phyloP scores from a whole-genome alignment of 495 filamentous ascomycete genomes.

The Friedmanniomyces endolithicus region DNA sequence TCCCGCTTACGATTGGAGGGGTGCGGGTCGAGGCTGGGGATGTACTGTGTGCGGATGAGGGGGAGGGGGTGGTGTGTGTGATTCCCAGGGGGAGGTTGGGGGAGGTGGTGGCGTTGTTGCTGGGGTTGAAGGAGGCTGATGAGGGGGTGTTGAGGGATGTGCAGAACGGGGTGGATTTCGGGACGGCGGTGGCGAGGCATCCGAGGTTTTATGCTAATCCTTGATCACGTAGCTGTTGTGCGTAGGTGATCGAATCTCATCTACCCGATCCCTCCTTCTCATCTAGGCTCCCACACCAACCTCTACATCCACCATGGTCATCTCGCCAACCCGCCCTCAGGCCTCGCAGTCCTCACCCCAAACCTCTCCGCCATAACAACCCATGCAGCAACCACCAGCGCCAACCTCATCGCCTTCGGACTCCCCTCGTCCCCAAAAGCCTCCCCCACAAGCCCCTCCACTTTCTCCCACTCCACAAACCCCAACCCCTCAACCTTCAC shows the following conservation, averaged over 20 bases:
- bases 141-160: slow-evolving; percentile 50
- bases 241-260: not conserved
- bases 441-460: slow-evolving; percentile 22
- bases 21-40: slow-evolving; percentile 42
- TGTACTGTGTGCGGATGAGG: slow-evolving; percentile 49
- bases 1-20: slow-evolving; percentile 39
- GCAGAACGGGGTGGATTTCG: slow-evolving; percentile 40
- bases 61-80: slow-evolving; percentile 47
- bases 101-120: slow-evolving; percentile 33
- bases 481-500: slow-evolving; percentile 35
- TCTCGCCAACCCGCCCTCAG: not conserved
- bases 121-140: slow-evolving; percentile 46
- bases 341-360: slow-evolving; percentile 13
- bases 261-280: not conserved
- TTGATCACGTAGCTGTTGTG: not conserved
- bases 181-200: slow-evolving; percentile 43
- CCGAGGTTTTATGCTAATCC: slow-evolving; percentile 2
- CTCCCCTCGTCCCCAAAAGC: slow-evolving; percentile 26
- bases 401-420: slow-evolving; percentile 16
- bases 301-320: not conserved
- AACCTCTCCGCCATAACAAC: slow-evolving; percentile 21
- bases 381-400: slow-evolving; percentile 20
- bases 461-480: slow-evolving; percentile 30
- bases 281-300: not conserved
- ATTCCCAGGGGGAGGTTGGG: slow-evolving; percentile 38